These are phyloP conservation scores for Leccinum variicolor DNA, from an alignment of 768 basidiomycete species.

Conservation along the genomic window DNA sequence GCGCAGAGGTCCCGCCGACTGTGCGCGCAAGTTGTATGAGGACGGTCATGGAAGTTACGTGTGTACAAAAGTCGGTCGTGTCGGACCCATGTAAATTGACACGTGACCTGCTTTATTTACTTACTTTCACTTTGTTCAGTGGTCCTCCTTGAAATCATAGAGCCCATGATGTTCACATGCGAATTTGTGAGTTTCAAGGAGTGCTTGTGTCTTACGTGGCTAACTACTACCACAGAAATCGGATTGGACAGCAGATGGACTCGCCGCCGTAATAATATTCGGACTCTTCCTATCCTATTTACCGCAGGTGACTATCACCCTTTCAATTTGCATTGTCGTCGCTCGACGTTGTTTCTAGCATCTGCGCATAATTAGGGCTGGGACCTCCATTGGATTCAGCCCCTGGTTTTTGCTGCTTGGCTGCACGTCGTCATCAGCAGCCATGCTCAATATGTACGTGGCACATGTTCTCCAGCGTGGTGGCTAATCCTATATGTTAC, in stretches of 20 bases:
- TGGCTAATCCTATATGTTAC: background rate
- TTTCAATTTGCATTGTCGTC: background rate
- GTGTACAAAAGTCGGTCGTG: background rate
- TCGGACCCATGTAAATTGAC: background rate
- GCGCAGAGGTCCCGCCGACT: background rate
- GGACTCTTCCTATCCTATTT: slow-evolving; percentile 82
- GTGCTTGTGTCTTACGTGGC: background rate
- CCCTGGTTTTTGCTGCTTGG: slow-evolving; percentile 91
- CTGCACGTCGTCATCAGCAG: slow-evolving; percentile 76
- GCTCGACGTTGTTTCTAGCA: slow-evolving; percentile 45
- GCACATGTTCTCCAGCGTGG: background rate
- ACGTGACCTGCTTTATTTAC: background rate
- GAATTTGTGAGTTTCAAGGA: slow-evolving; percentile 14
- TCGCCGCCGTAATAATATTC: slow-evolving; percentile 62
- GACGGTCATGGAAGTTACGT: background rate
- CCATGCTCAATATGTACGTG: slow-evolving; percentile 78
- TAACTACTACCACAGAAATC: slow-evolving; percentile 48
- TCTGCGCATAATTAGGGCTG: slow-evolving; percentile 70
- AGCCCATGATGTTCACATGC: slow-evolving; percentile 8
- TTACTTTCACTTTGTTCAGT: no score
- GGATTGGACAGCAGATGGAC: slow-evolving; percentile 61
- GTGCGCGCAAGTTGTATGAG: slow-evolving; percentile 12
- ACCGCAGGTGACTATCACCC: slow-evolving; percentile 57
- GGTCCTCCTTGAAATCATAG: background rate
- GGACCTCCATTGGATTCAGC: slow-evolving; percentile 86